Evolutionary conservation across 768 basidiomycete genomes (phyloP).

Genomic region (Boletus rubescentipes): DNA sequence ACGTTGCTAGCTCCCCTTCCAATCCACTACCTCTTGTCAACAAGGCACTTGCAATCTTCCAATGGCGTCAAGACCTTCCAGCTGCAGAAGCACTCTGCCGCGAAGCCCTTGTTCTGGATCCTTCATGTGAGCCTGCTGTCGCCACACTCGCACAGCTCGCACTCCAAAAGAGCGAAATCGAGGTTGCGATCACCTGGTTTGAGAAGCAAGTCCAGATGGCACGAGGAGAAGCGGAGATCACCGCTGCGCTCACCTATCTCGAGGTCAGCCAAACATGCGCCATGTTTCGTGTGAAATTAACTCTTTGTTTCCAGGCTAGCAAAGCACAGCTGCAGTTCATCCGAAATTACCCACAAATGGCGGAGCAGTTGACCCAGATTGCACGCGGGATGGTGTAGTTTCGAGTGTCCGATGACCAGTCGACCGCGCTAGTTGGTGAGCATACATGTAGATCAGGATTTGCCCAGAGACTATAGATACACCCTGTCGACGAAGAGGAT

Average conservation of each 20-base stretch:
- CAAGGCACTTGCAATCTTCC: constrained; percentile 95
- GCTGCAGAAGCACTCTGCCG: constrained; percentile 82
- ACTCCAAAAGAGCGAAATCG: constrained; percentile 87
- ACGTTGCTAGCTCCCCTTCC: constrained; percentile 42
- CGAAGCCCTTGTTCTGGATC: constrained; percentile 85
- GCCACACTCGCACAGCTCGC: constrained; percentile 93
- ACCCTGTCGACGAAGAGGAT: not conserved
- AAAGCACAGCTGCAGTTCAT: constrained; percentile 81
- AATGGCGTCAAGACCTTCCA: constrained; percentile 89
- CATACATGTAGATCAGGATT: constrained; percentile 14
- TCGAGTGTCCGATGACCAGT: not conserved
- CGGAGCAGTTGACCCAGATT: constrained; percentile 58
- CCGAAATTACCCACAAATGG: constrained; percentile 80
- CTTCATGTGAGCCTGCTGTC: constrained; percentile 95
- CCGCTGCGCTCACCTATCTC: constrained; percentile 73
- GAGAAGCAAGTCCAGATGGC: constrained; percentile 81
- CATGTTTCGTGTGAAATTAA: not conserved
- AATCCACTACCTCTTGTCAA: constrained; percentile 96
- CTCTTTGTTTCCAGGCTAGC: constrained; percentile 59
- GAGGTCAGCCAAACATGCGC: constrained; percentile 50
- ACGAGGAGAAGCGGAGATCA: constrained; percentile 86
- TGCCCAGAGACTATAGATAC: constrained; percentile 18
- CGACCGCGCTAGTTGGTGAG: not conserved
- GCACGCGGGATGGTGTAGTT: constrained; percentile 40
- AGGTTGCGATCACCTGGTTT: constrained; percentile 85